Conservation (phyloP, 257 asterid species). For the Rubia yunnanensis region DNA sequence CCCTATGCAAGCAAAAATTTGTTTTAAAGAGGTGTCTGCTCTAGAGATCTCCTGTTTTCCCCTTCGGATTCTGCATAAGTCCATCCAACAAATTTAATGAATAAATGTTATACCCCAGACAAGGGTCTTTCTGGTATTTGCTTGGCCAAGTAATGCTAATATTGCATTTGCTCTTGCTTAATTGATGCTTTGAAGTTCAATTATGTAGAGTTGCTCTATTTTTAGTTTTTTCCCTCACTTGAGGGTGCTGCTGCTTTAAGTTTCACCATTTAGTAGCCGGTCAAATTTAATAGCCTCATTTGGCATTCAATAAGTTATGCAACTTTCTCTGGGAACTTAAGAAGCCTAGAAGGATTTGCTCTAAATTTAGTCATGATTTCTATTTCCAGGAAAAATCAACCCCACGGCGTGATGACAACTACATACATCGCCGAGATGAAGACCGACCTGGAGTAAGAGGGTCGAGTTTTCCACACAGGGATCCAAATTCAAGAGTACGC, state of each 20-base stretch:
- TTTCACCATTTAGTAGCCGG: not conserved
- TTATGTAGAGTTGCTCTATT: too few relatives aligned
- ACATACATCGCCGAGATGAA: slow-evolving; percentile 45
- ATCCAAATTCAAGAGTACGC: slow-evolving; percentile 52
- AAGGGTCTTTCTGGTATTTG: not conserved
- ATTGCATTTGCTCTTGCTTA: not conserved
- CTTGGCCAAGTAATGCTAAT: not conserved
- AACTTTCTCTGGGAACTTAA: not conserved
- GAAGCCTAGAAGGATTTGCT: slow-evolving; percentile 7
- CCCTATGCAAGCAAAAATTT: not conserved
- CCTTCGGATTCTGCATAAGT: not conserved
- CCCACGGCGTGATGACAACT: slow-evolving; percentile 43
- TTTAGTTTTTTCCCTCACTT: not conserved
- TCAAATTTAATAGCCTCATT: not conserved
- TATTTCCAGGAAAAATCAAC: slow-evolving; percentile 74
- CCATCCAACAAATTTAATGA: not conserved
- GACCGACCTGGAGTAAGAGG: slow-evolving; percentile 39
- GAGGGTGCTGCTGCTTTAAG: not conserved
- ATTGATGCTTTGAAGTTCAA: not conserved
- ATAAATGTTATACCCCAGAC: not conserved
- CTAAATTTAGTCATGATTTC: slow-evolving; percentile 28
- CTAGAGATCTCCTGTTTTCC: not conserved
- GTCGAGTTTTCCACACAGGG: slow-evolving; percentile 49
- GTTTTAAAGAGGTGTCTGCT: not conserved
- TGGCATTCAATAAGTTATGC: not conserved